phyloP scores from a whole-genome alignment of 2,329 filamentous ascomycete species.

The Cladophialophora carrionii region DNA sequence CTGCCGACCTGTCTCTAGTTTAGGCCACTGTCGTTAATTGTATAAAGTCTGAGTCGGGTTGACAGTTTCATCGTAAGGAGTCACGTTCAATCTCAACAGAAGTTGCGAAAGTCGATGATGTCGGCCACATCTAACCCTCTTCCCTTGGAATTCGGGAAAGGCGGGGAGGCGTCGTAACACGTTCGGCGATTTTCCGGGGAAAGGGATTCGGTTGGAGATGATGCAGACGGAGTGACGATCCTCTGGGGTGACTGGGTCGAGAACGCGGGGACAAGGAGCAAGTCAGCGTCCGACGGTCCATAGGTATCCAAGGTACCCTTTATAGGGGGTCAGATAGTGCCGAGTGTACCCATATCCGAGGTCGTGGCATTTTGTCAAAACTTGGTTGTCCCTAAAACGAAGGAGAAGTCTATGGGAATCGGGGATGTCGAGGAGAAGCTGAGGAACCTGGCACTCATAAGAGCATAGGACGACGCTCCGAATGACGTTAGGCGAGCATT shows the following conservation, averaged over 20 bases:
- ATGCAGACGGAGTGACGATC: not conserved
- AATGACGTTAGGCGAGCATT: no score
- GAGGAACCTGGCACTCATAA: no score
- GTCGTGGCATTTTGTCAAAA: no score
- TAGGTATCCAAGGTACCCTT: no score
- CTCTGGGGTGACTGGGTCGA: not conserved
- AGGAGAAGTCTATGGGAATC: no score
- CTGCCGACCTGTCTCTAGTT: not conserved
- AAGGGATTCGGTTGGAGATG: not conserved
- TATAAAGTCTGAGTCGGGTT: not conserved
- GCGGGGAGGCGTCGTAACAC: not conserved
- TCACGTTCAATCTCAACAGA: not conserved
- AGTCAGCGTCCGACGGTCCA: no score
- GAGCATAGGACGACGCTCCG: no score
- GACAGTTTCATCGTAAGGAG: not conserved
- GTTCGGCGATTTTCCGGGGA: not conserved
- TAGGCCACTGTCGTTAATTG: not conserved
- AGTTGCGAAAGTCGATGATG: not conserved
- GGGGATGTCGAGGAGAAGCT: no score
- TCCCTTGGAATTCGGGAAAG: not conserved
- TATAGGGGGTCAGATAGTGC: no score
- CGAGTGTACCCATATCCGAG: no score
- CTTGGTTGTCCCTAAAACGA: no score
- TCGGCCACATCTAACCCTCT: not conserved
- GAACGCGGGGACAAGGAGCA: no score